Evolutionary conservation across 2,329 filamentous ascomycete species (phyloP), one percentile per base, ranked within the genome.

Genomic region (Sporothrix brunneoviolacea): DNA sequence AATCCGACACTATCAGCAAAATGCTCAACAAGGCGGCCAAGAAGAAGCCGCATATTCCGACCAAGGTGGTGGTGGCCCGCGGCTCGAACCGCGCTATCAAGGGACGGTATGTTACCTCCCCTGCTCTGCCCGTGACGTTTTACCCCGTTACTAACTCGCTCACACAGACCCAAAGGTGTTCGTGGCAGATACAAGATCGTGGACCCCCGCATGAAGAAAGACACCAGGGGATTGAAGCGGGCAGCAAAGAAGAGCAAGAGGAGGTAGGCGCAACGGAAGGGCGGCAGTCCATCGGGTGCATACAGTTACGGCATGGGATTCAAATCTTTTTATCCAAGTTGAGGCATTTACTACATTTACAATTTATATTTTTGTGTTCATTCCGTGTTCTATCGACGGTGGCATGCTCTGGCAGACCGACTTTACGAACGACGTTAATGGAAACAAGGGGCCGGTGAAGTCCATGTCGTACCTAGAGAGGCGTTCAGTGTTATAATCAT

Each of bases 111-210:
- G n/a, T n/a, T n/a, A n/a, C n/a, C n/a, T n/a, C n/a, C n/a, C n/a
- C n/a, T n/a, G n/a, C n/a, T n/a, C n/a, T n/a, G n/a, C n/a, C n/a
- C n/a, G n/a, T n/a, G n/a, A n/a, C n/a, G n/a, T n/a, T n/a, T n/a
- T n/a, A n/a, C n/a, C n/a, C n/a, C n/a, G n/a, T n/a, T n/a, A n/a
- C n/a, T n/a, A n/a, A n/a, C n/a, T n/a, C n/a, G n/a, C n/a, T n/a
- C n/a, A n/a, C n/a, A n/a, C n/a, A n/a, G n/a, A n/a, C 93, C 93
- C 3, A 86, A 82, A 67, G 93, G 91, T 53, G 89, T 95, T 21
- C 96, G 95, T 79, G 91, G 91, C 33, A 84, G 88, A 59, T 98
- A 98, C 68, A 95, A 95, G 76, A 95, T 98, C 76, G 91, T 98
- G 49, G 91, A 97, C 70, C 74, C 88, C 13, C 79, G 93, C 59